Evolutionary conservation across 345 rosid genomes (phyloP).

Genomic region (Ricinus communis): DNA sequence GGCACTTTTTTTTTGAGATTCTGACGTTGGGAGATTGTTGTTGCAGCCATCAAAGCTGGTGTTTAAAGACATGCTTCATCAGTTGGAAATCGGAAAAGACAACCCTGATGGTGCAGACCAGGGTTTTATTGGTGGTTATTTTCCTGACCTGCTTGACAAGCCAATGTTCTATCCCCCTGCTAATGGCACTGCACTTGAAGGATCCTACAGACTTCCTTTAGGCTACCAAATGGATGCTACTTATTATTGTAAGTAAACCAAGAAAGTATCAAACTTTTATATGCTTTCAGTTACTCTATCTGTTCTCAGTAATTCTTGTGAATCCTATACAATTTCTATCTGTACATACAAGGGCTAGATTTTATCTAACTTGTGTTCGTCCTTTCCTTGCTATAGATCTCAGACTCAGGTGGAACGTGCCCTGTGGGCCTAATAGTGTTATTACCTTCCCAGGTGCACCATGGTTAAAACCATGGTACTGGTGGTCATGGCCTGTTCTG

Average conservation of each 20-base stretch:
- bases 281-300: neutral
- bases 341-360: neutral
- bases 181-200: conserved; percentile 56
- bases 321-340: neutral
- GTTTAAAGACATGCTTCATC: conserved; percentile 77
- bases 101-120: conserved; percentile 98
- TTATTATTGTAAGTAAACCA: conserved; percentile 67
- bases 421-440: conserved; percentile 93
- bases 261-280: neutral
- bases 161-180: conserved; percentile 70
- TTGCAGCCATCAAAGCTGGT: conserved; percentile 71
- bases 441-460: conserved; percentile 94
- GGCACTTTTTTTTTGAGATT: neutral
- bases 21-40: neutral
- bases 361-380: neutral
- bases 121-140: conserved; percentile 89
- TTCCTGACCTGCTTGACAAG: conserved; percentile 71
- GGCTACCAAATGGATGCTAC: conserved; percentile 99
- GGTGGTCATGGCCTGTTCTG: conserved; percentile 99
- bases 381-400: conserved; percentile 50
- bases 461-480: conserved; percentile 98
- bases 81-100: conserved; percentile 50
- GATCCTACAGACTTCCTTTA: conserved; percentile 81
- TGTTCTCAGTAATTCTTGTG: neutral
- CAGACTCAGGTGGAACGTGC: conserved; percentile 79